Base-by-base conservation (phyloP, 2,329 filamentous ascomycete species). In the Cladosporium sp. region DNA sequence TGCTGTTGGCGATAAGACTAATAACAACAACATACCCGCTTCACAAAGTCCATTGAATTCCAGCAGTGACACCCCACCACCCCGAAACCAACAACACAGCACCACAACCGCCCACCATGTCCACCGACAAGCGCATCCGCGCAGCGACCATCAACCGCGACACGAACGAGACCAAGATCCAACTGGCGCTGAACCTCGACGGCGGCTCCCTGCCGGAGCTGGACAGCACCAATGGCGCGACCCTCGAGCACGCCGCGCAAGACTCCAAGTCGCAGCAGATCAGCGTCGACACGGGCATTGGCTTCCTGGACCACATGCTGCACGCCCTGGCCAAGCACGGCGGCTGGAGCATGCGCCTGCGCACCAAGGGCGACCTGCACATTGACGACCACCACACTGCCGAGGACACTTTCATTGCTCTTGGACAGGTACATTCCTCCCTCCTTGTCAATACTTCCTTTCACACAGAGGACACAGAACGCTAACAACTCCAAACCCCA, bases 331-430 rank as follows among this genome's bases (percentile, higher is more conserved):
- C 93, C 43, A 97, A 98, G 73, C 93, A 98, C 72, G 84, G 87
- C 5, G 92, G 93, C 55, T 97, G 92, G 93, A 93, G 86, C 73
- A 72, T 98, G 60, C 83, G 83, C 27, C 75, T 98, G 51, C 77
- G 82, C 57, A 94, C 89, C 70, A 80, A 85, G 68, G 93, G 93
- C 49, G 93, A 98, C 72, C 73, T 97, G 47, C 87, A 95, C 75
- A 90, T 98, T 69, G 93, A 98, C 73, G 93, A 97, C 78, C 93
- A 98, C 74, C 93, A 98, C 79, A 96, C 92, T 7, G 86, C 91
- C 56, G 93, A 98, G 76, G 93, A 98, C 68, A 86, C 88, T 53
- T 96, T 88, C 72, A 85, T 98, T 58, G 89, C 92, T 12, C 82
- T 98, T 18, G 93, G 93, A 42, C 77, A 51, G 49, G 49, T 51